Conservation (phyloP, 78 protist genomes). For the Chrysochromulina parva region DNA sequence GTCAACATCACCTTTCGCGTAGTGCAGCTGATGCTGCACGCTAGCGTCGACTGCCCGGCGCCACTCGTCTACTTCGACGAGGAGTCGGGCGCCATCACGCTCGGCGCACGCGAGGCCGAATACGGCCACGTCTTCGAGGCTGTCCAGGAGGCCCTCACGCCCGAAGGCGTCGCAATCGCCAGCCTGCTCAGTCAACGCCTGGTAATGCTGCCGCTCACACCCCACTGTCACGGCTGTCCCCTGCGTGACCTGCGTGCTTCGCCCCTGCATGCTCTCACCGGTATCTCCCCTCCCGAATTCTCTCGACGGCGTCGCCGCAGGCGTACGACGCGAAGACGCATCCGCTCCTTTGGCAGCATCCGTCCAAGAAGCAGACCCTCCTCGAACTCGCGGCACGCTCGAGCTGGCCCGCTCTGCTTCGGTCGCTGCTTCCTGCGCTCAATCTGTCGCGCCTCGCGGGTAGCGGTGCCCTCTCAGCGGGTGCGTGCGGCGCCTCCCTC, state of each 20-base stretch:
- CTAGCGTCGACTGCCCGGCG: neutral
- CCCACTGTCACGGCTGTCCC: too few species aligned
- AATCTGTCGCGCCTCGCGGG: neutral
- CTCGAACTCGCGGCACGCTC: neutral
- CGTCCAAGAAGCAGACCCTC: conserved; percentile 21
- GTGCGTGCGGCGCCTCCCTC: neutral
- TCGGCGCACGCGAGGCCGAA: neutral
- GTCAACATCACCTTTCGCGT: neutral
- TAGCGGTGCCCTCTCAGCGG: neutral
- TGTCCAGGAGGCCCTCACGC: neutral
- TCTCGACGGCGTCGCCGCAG: neutral
- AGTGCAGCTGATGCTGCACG: neutral
- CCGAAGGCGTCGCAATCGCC: conserved; percentile 5
- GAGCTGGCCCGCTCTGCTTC: neutral
- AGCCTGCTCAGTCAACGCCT: neutral
- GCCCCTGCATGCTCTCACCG: too few species aligned
- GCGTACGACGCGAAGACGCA: conserved; percentile 4
- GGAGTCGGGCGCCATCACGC: neutral
- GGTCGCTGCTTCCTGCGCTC: neutral
- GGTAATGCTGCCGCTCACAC: too few species aligned
- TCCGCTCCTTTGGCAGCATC: conserved; percentile 29
- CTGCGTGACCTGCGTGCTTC: too few species aligned
- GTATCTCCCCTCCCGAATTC: neutral
- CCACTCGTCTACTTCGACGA: neutral
- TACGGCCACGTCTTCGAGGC: neutral